Evolutionary conservation across 306 rosid genomes (phyloP), one percentile per base, ranked within the genome.

Genomic region (Begonia fuchsioides): DNA sequence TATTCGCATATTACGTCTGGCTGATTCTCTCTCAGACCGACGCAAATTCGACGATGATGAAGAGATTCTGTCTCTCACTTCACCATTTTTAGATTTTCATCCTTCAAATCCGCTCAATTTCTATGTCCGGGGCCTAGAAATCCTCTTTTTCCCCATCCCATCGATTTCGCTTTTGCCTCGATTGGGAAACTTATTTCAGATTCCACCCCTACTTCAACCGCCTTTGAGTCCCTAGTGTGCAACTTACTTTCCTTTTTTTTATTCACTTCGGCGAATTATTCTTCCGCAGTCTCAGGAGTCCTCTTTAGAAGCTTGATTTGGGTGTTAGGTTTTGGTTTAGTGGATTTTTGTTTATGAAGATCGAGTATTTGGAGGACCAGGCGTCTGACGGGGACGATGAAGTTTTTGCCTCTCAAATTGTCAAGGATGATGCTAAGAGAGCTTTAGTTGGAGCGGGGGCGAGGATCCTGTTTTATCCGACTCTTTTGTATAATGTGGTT

Each of bases 401-500:
- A 17, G 64, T 60, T 15, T 20, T 7, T n/a, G 73, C 47, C 54
- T 67, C 53, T 60, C 93, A 90, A 63, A 73, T 90, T 56, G 95
- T 68, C 52, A 76, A 52, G 69, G 95, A 68, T 64, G 87, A 76
- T 49, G 87, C 93, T 0, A 90, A 90, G 67, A 73, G 85, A 66
- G 97, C 87, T 40, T 68, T 90, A 17, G 97, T 90, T 3, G 97
- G 95, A 58, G 95, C 94, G 14, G 94, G 95, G 39, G 97, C 95
- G 35, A 82, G 95, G 65, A 84, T 90, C 72, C 68, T 90, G 39
- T 90, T 90, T 64, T 90, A 90, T 61, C 95, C 94, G 5, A 90
- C 97, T 44, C 95, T 90, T 61, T 55, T 90, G 68, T 84, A 90
- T 79, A 90, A 90, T 74, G 95, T 90, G 74, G 80, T 90, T 73